Evolutionary conservation across 129 eudicot genomes (phyloP), one percentile per base, ranked within the genome.

Genomic region (Centrapalus pauciflorus): DNA sequence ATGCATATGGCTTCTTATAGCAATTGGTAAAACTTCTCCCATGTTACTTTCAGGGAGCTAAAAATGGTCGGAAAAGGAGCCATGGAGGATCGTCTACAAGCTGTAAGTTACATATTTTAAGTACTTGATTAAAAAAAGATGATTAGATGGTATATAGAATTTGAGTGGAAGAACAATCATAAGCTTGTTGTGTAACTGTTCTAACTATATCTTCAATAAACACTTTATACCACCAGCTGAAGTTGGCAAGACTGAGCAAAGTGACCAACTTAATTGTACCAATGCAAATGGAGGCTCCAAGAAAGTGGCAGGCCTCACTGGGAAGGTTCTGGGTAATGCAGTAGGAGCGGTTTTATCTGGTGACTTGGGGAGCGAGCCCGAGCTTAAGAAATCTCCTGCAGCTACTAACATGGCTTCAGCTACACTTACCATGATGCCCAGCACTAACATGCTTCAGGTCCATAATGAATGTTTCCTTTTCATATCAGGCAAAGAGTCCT

Each of bases 41-140:
- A 6, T 70, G 43, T 60, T 79, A 28, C 63, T 61, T 69, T 32
- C 80, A 87, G 97, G 84, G 80, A 69, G 83, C 64, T 80, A 76
- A 77, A 67, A 76, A 35, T 55, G 69, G 74, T 7, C 74, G 78
- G 77, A 93, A 93, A 76, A 88, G 95, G 76, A 82, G 89, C 59
- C 76, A 84, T 2, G 89, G 82, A 63, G 91, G 83, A 70, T 76
- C 92, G 55, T 81, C 95, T 57, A 68, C 67, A 32, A 59, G 49
- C 66, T 80, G 98, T 93, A 78, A 67, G 89, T 46, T 81, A 23
- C 65, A n/a, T 43, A 24, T 16, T 26, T 13, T 17, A n/a, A n/a
- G n/a, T n/a, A 48, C 28, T 51, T 55, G 5, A 24, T 10, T 40
- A 1, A 48, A 23, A 23, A 13, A 10, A 16, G 41, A 41, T 12